Percentiles rank a stretch among this genome's conserved stretches.
phyloP scores from a whole-genome alignment of 305 asterid species.

The Plantago rigida region DNA sequence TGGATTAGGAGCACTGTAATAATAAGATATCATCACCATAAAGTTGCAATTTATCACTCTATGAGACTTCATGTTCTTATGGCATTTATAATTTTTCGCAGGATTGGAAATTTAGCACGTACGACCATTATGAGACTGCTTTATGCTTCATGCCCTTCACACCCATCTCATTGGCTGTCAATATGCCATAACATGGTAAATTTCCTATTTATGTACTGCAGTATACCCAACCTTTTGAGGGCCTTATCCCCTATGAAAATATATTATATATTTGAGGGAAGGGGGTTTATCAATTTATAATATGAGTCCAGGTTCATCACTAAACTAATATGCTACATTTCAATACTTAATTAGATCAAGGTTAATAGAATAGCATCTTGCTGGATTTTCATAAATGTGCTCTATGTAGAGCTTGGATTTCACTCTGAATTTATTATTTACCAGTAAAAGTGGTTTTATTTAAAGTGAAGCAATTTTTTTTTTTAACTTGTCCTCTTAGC shows the following conservation, averaged over 20 bases:
- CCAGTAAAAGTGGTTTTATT: conserved; percentile 12
- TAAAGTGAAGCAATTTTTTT: neutral
- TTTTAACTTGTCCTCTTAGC: conserved; percentile 4
- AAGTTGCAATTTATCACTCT: conserved; percentile 10
- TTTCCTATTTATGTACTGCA: conserved; percentile 23
- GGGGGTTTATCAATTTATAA: no score
- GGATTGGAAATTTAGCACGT: conserved; percentile 85
- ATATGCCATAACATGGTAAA: conserved; percentile 83
- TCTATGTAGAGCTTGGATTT: no score
- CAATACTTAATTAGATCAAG: no score
- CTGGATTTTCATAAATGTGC: no score
- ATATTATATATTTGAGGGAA: no score
- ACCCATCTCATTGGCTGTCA: conserved; percentile 86
- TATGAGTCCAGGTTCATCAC: no score
- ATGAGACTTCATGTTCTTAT: conserved; percentile 9
- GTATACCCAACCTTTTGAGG: conserved; percentile 14
- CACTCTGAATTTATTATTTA: neutral
- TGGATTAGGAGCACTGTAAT: no score
- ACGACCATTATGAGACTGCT: conserved; percentile 81
- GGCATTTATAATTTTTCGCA: conserved; percentile 29
- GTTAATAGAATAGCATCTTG: no score
- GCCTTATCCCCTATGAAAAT: no score
- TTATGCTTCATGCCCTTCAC: conserved; percentile 77
- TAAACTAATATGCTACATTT: no score
- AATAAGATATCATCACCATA: conserved; percentile 9